A percentile compares a stretch with the other conserved stretches of the same genome.
Conservation (phyloP, 345 rosid species). For the Eucalyptus urophylla region DNA sequence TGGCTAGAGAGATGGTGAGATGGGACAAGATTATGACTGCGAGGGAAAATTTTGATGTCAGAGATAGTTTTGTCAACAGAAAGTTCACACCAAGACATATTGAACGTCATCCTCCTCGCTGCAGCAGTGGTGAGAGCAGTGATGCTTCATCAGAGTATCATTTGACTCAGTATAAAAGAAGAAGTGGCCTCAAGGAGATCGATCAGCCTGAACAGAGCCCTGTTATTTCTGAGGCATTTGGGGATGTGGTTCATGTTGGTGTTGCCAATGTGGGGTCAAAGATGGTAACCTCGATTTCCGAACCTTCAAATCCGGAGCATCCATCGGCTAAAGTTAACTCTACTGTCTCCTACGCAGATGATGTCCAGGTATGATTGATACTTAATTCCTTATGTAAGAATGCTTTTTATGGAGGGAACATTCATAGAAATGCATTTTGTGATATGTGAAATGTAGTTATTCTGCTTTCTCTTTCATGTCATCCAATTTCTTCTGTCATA, state of each 20-base stretch:
- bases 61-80: conserved; percentile 26
- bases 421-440: not conserved
- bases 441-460: not conserved
- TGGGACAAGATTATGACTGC: conserved; percentile 32
- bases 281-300: conserved; percentile 5
- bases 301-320: conserved; percentile 12
- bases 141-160: conserved; percentile 31
- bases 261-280: conserved; percentile 16
- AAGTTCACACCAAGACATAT: conserved; percentile 19
- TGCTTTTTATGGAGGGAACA: not conserved
- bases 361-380: not conserved
- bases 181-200: conserved; percentile 8
- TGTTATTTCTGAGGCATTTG: conserved; percentile 21
- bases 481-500: not conserved
- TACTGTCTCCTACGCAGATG: conserved; percentile 14
- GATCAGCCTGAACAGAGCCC: conserved; percentile 10
- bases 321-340: conserved; percentile 2
- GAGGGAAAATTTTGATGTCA: conserved; percentile 20
- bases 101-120: conserved; percentile 18
- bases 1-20: conserved; percentile 28
- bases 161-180: conserved; percentile 10
- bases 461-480: not conserved
- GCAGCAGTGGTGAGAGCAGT: conserved; percentile 4
- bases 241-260: conserved; percentile 12
- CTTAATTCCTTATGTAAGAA: not conserved